phyloP scores from a whole-genome alignment of 1,284 basidiomycete genomes.

The Ustilago crameri region DNA sequence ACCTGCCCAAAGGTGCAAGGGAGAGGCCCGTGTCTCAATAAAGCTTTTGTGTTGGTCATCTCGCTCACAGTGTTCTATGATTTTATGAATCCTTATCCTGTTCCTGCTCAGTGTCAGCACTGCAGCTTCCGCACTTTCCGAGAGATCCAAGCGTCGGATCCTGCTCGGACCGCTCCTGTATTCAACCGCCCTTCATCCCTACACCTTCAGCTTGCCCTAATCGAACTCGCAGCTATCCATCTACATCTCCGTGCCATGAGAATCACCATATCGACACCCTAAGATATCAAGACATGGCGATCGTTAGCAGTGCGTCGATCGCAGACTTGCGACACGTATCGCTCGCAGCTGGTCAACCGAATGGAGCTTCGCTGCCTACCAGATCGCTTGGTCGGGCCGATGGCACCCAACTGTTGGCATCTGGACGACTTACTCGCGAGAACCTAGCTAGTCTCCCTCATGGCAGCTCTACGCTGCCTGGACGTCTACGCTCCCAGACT shows the following conservation, averaged over 20 bases:
- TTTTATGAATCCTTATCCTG: no score
- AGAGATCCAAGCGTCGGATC: constrained; percentile 5
- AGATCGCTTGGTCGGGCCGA: constrained; percentile 15
- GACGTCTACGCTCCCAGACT: constrained; percentile 17
- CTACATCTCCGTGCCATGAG: constrained; percentile 8
- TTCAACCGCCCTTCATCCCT: neutral
- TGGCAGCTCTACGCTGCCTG: constrained; percentile 18
- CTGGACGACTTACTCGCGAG: constrained; percentile 26
- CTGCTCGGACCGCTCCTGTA: neutral
- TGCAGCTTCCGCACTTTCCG: neutral
- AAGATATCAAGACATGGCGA: constrained; percentile 27
- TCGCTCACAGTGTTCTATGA: neutral
- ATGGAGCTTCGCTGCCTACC: constrained; percentile 2
- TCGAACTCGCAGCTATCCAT: neutral
- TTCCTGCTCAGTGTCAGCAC: no score
- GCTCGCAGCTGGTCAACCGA: constrained; percentile 4
- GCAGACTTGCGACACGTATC: constrained; percentile 20
- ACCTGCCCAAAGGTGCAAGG: constrained; percentile 3
- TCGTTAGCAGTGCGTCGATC: constrained; percentile 20
- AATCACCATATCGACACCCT: constrained; percentile 5
- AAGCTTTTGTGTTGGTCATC: neutral
- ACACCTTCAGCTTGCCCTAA: neutral
- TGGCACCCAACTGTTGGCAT: constrained; percentile 3
- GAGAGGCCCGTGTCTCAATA: no score
- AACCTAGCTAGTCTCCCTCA: constrained; percentile 31